phyloP scores from a whole-genome alignment of 75 land plant genomes.

The Pseudotsuga menziesii region DNA sequence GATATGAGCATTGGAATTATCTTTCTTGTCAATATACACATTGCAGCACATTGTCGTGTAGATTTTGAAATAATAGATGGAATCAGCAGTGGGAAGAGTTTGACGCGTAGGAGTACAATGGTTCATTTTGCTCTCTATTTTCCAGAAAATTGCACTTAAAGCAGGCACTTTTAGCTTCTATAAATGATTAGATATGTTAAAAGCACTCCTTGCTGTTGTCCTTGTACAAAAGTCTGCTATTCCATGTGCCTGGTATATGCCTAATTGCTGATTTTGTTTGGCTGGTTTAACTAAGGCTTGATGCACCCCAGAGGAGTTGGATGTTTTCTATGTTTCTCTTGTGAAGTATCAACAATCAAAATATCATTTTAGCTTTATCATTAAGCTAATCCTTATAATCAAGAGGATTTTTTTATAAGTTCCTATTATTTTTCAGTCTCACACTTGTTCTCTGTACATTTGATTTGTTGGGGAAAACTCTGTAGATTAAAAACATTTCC shows the following conservation, averaged over 20 bases:
- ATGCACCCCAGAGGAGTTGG: too few relatives aligned
- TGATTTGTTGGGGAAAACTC: too few relatives aligned
- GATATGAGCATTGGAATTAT: not conserved
- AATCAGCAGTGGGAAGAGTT: not conserved
- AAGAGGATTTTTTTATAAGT: too few relatives aligned
- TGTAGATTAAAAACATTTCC: not conserved
- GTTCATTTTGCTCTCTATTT: not conserved
- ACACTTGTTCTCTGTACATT: too few relatives aligned
- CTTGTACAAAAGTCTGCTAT: not conserved
- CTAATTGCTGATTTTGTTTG: not conserved
- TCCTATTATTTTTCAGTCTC: too few relatives aligned
- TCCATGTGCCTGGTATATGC: not conserved
- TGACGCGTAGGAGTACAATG: not conserved
- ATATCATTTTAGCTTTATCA: too few relatives aligned
- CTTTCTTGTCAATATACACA: not conserved
- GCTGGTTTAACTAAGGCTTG: not conserved
- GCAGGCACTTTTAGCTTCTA: not conserved
- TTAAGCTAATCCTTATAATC: too few relatives aligned
- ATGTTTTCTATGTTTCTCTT: too few relatives aligned
- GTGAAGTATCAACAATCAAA: too few relatives aligned
- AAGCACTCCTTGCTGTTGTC: not conserved
- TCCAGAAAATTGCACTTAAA: not conserved
- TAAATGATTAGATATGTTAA: not conserved
- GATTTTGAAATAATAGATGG: not conserved
- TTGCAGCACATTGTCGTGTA: not conserved